These are phyloP conservation scores for Auriscalpium vulgare DNA, from an alignment of 768 basidiomycete genomes.

Conservation along the genomic window DNA sequence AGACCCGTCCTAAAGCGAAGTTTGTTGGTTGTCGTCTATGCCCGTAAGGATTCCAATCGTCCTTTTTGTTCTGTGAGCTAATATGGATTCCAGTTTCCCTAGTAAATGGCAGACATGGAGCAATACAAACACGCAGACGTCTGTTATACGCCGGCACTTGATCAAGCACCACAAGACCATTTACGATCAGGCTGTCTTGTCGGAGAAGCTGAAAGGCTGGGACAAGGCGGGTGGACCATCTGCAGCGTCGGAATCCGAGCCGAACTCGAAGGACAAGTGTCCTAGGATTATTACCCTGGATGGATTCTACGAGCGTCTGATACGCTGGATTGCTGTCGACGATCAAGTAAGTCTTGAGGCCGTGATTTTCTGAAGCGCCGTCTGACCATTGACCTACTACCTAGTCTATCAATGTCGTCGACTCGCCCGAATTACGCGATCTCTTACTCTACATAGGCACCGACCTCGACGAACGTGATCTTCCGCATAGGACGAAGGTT, in stretches of 20 bases:
- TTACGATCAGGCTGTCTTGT: slow-evolving; percentile 4
- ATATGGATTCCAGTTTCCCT: no score
- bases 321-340: slow-evolving; percentile 20
- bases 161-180: slow-evolving; percentile 11
- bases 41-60: no score
- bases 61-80: no score
- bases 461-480: slow-evolving; percentile 21
- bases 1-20: no score
- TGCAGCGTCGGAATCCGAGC: not conserved
- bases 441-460: slow-evolving; percentile 23
- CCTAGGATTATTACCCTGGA: slow-evolving; percentile 16
- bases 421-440: slow-evolving; percentile 25
- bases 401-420: slow-evolving; percentile 32
- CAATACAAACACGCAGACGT: slow-evolving; percentile 16
- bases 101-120: slow-evolving; percentile 6
- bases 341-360: slow-evolving; percentile 25
- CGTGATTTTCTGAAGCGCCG: not conserved
- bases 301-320: slow-evolving; percentile 13
- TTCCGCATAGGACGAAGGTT: slow-evolving; percentile 29
- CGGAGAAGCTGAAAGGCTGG: slow-evolving; percentile 15
- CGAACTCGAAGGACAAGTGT: slow-evolving; percentile 2
- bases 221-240: slow-evolving; percentile 5
- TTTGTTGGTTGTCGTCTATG: no score
- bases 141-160: slow-evolving; percentile 19
- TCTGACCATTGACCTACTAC: slow-evolving; percentile 16